phyloP scores from a whole-genome alignment of 106 monocot genomes.

The Dendrobium huoshanense region DNA sequence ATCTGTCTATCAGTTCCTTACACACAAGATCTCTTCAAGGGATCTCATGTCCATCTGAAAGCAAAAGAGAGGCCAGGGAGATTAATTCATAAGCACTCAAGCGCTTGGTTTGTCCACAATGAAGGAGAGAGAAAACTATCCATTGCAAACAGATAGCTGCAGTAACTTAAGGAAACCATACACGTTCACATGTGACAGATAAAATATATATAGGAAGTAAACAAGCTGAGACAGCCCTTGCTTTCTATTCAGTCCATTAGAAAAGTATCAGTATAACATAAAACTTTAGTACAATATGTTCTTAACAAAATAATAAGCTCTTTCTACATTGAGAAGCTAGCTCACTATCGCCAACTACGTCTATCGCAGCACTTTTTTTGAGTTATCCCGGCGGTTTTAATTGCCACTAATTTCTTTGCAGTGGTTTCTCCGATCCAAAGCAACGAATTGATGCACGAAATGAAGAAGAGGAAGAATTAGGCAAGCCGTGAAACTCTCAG shows the following conservation, averaged over 20 bases:
- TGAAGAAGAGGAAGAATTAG: too few species aligned
- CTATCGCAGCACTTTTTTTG: too few species aligned
- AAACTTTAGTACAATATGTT: background rate
- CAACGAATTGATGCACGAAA: too few species aligned
- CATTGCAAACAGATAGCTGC: background rate
- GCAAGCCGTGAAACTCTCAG: too few species aligned
- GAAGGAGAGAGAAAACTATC: background rate
- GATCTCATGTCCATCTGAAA: conserved; percentile 3
- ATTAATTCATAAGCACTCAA: background rate
- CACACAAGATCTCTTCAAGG: too few species aligned
- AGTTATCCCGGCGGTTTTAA: too few species aligned
- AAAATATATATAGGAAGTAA: conserved; percentile 1
- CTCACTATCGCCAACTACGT: too few species aligned
- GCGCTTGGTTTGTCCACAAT: background rate
- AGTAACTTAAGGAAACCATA: background rate
- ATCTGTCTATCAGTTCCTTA: too few species aligned
- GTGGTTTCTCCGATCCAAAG: too few species aligned
- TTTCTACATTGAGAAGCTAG: too few species aligned
- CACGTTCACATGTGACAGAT: conserved; percentile 8
- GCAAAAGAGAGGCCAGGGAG: background rate
- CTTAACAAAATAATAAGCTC: background rate
- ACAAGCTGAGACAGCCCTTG: conserved; percentile 11
- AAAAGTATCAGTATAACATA: background rate
- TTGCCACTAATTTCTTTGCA: too few species aligned
- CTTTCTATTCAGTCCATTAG: background rate